Conservation (phyloP, 2,329 filamentous ascomycete genomes). For the Aspergillus pseudoviridinutans region DNA sequence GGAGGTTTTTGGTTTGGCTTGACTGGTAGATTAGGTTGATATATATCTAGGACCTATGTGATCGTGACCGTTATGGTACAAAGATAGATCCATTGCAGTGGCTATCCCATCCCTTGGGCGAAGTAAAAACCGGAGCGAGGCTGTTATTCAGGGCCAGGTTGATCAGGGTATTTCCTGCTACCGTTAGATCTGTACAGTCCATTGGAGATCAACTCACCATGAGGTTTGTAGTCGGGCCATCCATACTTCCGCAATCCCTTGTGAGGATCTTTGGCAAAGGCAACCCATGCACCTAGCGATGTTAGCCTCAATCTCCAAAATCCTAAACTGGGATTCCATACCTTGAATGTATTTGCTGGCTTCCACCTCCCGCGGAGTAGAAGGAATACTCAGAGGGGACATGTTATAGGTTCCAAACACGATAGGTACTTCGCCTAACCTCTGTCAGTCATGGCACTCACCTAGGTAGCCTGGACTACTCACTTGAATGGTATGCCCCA, state of each 20-base stretch:
- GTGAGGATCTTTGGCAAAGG: neutral
- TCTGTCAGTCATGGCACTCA: neutral
- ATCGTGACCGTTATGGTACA: neutral
- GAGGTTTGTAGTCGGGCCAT: neutral
- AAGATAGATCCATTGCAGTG: neutral
- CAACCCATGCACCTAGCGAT: neutral
- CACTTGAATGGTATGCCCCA: conserved; percentile 40
- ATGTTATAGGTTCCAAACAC: conserved; percentile 11
- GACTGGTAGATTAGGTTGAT: too few relatives aligned
- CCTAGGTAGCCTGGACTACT: conserved; percentile 3
- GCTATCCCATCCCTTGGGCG: neutral
- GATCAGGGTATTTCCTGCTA: neutral
- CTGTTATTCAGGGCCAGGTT: neutral
- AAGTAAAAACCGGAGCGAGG: neutral
- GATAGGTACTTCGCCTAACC: conserved; percentile 10
- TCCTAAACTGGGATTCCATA: neutral
- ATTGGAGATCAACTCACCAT: neutral
- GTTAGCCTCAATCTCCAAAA: too few relatives aligned
- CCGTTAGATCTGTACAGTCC: neutral
- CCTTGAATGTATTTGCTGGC: conserved; percentile 12
- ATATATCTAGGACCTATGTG: neutral
- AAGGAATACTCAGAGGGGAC: neutral
- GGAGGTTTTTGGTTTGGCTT: conserved; percentile 36
- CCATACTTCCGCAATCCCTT: neutral
- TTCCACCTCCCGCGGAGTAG: conserved; percentile 1